A percentile compares a stretch with the other conserved stretches of the same genome.
These are phyloP conservation scores for Hansenula sp. DNA, from an alignment of 1,139 yeast species.

Conservation along the genomic window DNA sequence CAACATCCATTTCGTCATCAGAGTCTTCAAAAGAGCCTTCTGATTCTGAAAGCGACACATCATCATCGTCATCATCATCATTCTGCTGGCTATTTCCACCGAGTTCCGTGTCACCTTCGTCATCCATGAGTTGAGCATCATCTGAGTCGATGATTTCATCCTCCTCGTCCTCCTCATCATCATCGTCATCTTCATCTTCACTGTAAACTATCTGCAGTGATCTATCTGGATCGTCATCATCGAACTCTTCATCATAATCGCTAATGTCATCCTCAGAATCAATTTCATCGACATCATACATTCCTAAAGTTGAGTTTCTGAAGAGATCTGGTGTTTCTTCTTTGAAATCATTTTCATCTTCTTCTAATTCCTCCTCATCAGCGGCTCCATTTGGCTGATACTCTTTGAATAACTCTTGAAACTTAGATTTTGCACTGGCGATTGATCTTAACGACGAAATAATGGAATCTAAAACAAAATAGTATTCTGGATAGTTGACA, in stretches of 20 bases:
- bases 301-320: slow-evolving; percentile 85
- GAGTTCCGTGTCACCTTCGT: slow-evolving; percentile 15
- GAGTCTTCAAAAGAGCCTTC: slow-evolving; percentile 7
- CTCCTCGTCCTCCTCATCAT: slow-evolving; percentile 11
- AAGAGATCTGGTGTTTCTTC: slow-evolving; percentile 84
- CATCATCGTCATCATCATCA: slow-evolving; percentile 19
- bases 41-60: slow-evolving; percentile 5
- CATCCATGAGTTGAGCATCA: slow-evolving; percentile 12
- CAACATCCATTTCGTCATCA: slow-evolving; percentile 19
- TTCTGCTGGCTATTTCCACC: slow-evolving; percentile 4
- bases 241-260: slow-evolving; percentile 37
- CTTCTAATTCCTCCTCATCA: slow-evolving; percentile 60
- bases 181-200: slow-evolving; percentile 29
- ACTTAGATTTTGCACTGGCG: slow-evolving; percentile 58
- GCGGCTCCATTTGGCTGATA: slow-evolving; percentile 45
- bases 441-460: slow-evolving; percentile 50
- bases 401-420: slow-evolving; percentile 53
- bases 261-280: slow-evolving; percentile 57
- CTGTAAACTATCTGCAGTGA: slow-evolving; percentile 40
- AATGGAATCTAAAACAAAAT: slow-evolving; percentile 41
- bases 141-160: slow-evolving; percentile 5
- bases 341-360: slow-evolving; percentile 54
- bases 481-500: slow-evolving; percentile 60
- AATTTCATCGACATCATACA: slow-evolving; percentile 82
- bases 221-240: slow-evolving; percentile 33